Base-by-base conservation (phyloP, 2,329 filamentous ascomycete species). In the Colletotrichum caudatum region DNA sequence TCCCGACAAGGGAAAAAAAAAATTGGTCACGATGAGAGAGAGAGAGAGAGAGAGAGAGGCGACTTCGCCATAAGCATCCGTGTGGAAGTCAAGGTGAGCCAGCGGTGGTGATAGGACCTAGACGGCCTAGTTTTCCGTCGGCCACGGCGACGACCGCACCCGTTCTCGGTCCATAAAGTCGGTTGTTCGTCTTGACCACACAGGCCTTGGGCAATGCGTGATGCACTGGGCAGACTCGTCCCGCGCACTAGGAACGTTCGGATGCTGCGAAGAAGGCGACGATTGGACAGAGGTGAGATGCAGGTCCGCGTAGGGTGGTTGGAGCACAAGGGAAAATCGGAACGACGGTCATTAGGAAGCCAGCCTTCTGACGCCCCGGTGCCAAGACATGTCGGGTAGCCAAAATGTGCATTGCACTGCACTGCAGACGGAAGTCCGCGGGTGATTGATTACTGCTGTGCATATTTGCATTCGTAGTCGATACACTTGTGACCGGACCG, bases 261-360 rank as follows among this genome's bases (percentile, higher is more conserved):
- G 66, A 61, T 59, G 66, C 48, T 39, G 54, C 56, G 53, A 64
- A 64, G 64, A 60, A 69, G 59, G 59, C 53, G 48, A 71, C 48
- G 41, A 39, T 39, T 59, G 60, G 48, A 60, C 58, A 48, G 54
- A 71, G 60, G 51, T 46, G 53, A 72, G 53, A 72, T 72, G 65
- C 66, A 72, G 65, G 69, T 69, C 69, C 65, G 54, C 54, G 23
- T 33, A 57, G 33, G 60, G 54, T n/a, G 53, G 41, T 39, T 23
- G 39, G 14, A 37, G 7, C 29, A 65, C 51, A 64, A 46, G 26
- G 54, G 35, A 56, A 64, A 60, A 29, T 9, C 60, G 53, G 54
- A 33, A 23, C n/a, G 69, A 53, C 60, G 65, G 64, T 69, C 69
- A 48, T 57, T 33, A 4, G 20, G 41, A 50, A 64, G 11, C 26